Evolutionary conservation across 768 basidiomycete species (phyloP), one percentile per base, ranked within the genome.

Genomic region (Hericium erinaceus): DNA sequence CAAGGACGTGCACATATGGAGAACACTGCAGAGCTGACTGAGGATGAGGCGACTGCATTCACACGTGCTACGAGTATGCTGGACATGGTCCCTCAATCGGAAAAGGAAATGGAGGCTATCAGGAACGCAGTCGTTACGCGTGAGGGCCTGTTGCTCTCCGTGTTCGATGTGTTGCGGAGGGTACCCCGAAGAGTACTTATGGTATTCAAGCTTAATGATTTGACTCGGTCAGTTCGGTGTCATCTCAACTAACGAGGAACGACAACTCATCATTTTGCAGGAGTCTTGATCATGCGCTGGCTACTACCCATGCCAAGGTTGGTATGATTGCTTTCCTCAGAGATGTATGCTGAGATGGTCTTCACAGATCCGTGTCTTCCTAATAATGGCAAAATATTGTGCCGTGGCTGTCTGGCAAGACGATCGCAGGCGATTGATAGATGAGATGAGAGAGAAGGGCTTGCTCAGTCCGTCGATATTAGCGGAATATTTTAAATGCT

Each of bases 321-420:
- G 64, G 11, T 8, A 7, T 16, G 13, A 18, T n/a, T 8, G 52
- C 76, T 60, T 41, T 39, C 57, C 28, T 33, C 18, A 40, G 7
- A 44, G 15, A 12, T 28, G 18, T 55, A n/a, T n/a, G 8, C 53
- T 48, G 15, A 56, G 39, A 18, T 39, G 11, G 16, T 54, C 53
- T 53, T 51, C 26, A 48, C 18, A 91, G 79, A 77, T 85, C 58
- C 87, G 95, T 18, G 84, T 98, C 67, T 98, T 98, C 70, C 68
- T 98, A 37, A 87, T 98, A 57, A 88, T 89, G 15, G 94, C 93
- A 7, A 87, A 89, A 65, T 95, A 90, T 71, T 97, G 95, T 67
- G 77, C 83, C 53, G 76, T 75, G 11, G 87, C 91, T 8, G 83
- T 90, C 3, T 92, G 89, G 89, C 75, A 78, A 54, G 85, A 87